Evolutionary conservation across 257 asterid genomes (phyloP), one percentile per base, ranked within the genome.

Genomic region (Ligustrum vulgare): DNA sequence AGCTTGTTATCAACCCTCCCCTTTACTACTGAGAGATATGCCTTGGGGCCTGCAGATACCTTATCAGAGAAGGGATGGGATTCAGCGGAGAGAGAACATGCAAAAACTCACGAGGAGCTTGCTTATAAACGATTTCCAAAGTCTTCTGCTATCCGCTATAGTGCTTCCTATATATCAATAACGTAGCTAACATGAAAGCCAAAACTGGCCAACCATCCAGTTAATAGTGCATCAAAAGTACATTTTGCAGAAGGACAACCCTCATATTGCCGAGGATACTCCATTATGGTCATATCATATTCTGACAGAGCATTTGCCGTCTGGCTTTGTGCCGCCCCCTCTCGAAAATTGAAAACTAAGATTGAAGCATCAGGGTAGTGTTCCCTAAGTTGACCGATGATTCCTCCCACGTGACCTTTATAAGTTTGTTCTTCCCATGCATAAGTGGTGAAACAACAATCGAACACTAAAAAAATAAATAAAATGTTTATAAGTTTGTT

Each of bases 191-290:
- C 97, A 91, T 93, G 85, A 90, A 89, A 72, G 98, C 96, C 83
- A 93, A 89, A 84, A 93, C 91, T 58, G 98, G 96, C 98, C 98
- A 93, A 80, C 96, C 96, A 76, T 96, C 97, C 64, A 85, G 89
- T 73, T 93, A 97, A 76, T 97, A 93, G 82, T 91, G 96, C 97
- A 90, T 90, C 51, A 91, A 85, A 77, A 93, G 97, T 87, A 93
- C 79, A 84, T 93, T 93, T 74, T 93, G 96, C 71, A 81, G 84
- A 75, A 2, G 97, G 98, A 78, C 96, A 90, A 49, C 97, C 95
- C 82, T 90, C 97, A 74, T 90, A 91, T 91, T 93, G 97, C 72
- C 97, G 85, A 77, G 97, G 98, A 75, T 93, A 93, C 87, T 93
- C 97, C 94, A 91, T 91, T 83, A 93, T 85, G 47, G 98, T 93